Conservation (phyloP, 2,329 filamentous ascomycete species). For the Monilinia fructigena region DNA sequence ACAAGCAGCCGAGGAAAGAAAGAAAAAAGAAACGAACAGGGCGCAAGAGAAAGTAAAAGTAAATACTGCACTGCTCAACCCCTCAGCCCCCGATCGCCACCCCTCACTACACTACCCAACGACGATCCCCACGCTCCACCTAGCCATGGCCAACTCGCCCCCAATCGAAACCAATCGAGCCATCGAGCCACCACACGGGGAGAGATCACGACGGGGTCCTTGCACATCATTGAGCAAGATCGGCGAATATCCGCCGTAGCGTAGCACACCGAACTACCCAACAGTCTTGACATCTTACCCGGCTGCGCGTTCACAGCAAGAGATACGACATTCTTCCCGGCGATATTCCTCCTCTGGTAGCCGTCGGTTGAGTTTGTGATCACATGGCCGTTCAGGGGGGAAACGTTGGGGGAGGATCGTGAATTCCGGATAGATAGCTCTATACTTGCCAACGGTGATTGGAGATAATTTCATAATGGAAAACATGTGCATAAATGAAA, state of each 20-base stretch:
- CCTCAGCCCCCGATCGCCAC: too few species aligned
- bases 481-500: slow-evolving; percentile 21
- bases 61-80: too few species aligned
- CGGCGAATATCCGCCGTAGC: background rate
- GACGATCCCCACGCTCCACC: too few species aligned
- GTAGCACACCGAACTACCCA: background rate
- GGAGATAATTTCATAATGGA: background rate
- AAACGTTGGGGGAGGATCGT: background rate
- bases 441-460: background rate
- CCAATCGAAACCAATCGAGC: background rate
- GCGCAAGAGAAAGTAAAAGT: too few species aligned
- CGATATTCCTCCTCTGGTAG: background rate
- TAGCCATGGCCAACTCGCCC: background rate
- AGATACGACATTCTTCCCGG: background rate
- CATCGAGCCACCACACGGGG: slow-evolving; percentile 11
- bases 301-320: background rate
- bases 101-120: too few species aligned
- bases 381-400: background rate
- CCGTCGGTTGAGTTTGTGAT: background rate
- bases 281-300: background rate
- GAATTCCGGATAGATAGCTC: background rate
- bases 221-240: background rate
- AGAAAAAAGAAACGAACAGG: too few species aligned
- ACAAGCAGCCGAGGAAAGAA: too few species aligned
- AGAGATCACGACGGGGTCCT: too few species aligned